Evolutionary conservation across 495 filamentous ascomycete species (phyloP).

Genomic region (Neurospora sp.): DNA sequence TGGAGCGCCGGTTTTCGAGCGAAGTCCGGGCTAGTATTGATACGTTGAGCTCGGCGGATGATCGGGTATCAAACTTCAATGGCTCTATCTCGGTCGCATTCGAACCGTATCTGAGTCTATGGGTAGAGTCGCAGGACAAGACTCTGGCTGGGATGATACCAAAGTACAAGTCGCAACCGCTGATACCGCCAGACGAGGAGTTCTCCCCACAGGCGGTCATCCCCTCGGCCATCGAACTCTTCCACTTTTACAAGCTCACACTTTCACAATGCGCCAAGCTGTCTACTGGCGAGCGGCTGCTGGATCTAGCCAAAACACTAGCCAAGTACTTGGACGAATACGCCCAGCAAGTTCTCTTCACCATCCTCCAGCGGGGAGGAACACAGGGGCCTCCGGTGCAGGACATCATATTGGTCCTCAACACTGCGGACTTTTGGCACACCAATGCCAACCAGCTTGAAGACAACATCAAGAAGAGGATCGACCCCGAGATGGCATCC

Average conservation of each 20-base stretch:
- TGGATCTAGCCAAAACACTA: constrained; percentile 76
- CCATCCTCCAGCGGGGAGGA: constrained; percentile 56
- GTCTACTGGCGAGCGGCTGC: constrained; percentile 74
- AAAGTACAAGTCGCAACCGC: constrained; percentile 76
- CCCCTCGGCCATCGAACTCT: constrained; percentile 88
- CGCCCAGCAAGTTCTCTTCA: constrained; percentile 81
- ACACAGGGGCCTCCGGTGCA: constrained; percentile 55
- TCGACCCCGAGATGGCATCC: constrained; percentile 65
- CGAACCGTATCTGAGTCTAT: constrained; percentile 90
- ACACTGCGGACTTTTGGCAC: constrained; percentile 97
- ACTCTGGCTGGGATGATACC: constrained; percentile 78
- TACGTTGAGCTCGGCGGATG: constrained; percentile 73
- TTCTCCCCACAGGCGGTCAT: constrained; percentile 86
- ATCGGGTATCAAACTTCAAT: constrained; percentile 68
- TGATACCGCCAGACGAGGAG: constrained; percentile 77
- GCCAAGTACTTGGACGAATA: constrained; percentile 94
- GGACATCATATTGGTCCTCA: constrained; percentile 75
- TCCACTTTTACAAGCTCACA: constrained; percentile 87
- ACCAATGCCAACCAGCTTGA: constrained; percentile 83
- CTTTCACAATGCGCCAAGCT: constrained; percentile 93
- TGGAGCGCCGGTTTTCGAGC: constrained; percentile 74
- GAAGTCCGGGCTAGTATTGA: constrained; percentile 81
- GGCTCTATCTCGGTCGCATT: constrained; percentile 95
- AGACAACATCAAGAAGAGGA: constrained; percentile 82
- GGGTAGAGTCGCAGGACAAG: constrained; percentile 95